phyloP scores from a whole-genome alignment of 2,329 filamentous ascomycete genomes.

The Colletotrichum tabaci region DNA sequence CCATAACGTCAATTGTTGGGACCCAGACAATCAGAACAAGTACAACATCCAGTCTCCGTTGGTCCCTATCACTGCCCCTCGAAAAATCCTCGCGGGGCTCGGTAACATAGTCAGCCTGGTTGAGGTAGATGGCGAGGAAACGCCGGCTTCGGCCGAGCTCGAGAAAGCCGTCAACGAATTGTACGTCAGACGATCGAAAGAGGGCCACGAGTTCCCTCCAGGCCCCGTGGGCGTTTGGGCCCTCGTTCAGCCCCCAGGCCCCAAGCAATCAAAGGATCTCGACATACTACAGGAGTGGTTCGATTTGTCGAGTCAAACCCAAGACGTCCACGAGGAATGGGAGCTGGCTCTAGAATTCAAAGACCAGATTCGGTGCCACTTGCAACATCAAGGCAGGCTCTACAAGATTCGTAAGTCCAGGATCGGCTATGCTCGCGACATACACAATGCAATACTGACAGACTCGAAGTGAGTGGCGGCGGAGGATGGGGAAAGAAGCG shows the following conservation, averaged over 20 bases:
- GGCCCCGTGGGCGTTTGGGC: conserved; percentile 80
- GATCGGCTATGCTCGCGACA: not conserved
- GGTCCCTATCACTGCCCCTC: conserved; percentile 73
- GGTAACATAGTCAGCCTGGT: conserved; percentile 85
- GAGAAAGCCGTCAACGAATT: conserved; percentile 75
- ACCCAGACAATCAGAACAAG: conserved; percentile 43
- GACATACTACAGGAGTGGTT: conserved; percentile 15
- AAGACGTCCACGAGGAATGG: conserved; percentile 33
- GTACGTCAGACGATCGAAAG: conserved; percentile 61
- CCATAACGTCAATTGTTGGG: conserved; percentile 53
- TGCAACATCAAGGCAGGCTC: conserved; percentile 52
- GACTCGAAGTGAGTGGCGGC: conserved; percentile 77
- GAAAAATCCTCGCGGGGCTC: conserved; percentile 75
- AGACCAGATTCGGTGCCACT: conserved; percentile 18
- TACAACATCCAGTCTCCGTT: conserved; percentile 59
- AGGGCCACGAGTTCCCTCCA: conserved; percentile 48
- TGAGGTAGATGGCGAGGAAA: conserved; percentile 60
- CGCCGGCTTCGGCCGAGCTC: conserved; percentile 80
- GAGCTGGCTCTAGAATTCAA: conserved; percentile 34
- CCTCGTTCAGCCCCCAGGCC: conserved; percentile 69
- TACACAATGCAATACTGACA: conserved; percentile 23
- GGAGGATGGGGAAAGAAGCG: conserved; percentile 89
- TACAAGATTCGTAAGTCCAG: conserved; percentile 62
- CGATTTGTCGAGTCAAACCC: not conserved
- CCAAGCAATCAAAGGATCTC: conserved; percentile 40